Conservation (phyloP, 2,329 filamentous ascomycete species). For the Annulohypoxylon truncatum region DNA sequence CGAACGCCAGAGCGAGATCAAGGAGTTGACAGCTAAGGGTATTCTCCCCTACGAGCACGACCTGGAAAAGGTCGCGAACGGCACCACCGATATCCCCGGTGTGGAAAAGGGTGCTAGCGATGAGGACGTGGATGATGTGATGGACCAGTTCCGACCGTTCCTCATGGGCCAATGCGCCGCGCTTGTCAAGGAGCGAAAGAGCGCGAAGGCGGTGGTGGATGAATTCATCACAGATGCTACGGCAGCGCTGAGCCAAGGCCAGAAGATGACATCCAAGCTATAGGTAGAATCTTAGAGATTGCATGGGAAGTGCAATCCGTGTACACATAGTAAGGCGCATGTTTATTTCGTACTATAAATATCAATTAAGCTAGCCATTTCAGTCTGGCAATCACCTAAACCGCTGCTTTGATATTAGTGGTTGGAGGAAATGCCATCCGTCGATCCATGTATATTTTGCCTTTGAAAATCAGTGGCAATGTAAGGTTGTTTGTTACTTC, state of each 20-base stretch:
- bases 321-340: slow-evolving; percentile 12
- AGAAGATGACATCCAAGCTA: slow-evolving; percentile 76
- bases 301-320: background rate
- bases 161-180: slow-evolving; percentile 95
- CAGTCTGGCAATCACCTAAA: background rate
- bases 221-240: slow-evolving; percentile 91
- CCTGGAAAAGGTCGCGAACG: slow-evolving; percentile 78
- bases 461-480: slow-evolving; percentile 2
- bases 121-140: slow-evolving; percentile 80
- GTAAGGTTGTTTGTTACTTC: background rate
- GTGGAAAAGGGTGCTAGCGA: slow-evolving; percentile 70
- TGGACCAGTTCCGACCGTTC: slow-evolving; percentile 73
- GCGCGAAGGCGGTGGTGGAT: slow-evolving; percentile 90
- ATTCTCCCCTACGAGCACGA: slow-evolving; percentile 94
- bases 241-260: slow-evolving; percentile 74
- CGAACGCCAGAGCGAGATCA: slow-evolving; percentile 90
- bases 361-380: background rate
- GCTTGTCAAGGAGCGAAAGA: slow-evolving; percentile 91
- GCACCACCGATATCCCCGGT: slow-evolving; percentile 59
- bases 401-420: background rate
- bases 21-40: slow-evolving; percentile 88
- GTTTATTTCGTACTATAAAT: background rate
- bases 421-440: background rate
- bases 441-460: background rate
- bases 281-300: slow-evolving; percentile 56